Evolutionary conservation across 2,329 filamentous ascomycete species (phyloP).

Genomic region (Cytospora piceicola): DNA sequence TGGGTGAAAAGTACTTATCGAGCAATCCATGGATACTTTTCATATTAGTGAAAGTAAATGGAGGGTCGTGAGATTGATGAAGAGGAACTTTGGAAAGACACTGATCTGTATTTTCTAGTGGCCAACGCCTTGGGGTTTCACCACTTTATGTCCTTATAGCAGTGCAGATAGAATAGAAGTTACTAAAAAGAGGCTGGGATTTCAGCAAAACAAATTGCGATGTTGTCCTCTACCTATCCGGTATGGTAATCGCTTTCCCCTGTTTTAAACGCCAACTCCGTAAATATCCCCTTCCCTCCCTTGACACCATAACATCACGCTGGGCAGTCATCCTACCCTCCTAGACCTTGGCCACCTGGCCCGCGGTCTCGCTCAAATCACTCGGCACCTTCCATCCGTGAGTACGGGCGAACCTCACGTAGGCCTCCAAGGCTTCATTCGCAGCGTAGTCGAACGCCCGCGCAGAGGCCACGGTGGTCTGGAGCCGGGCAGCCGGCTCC

Average conservation of each 20-base stretch:
- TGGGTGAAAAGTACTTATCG: no score
- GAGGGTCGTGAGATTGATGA: no score
- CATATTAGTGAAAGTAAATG: no score
- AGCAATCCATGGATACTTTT: no score
- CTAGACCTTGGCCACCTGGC: neutral
- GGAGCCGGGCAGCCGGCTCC: constrained; percentile 77
- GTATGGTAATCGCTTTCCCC: neutral
- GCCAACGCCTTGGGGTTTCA: no score
- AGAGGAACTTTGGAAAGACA: no score
- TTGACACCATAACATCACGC: neutral
- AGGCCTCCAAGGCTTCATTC: constrained; percentile 74
- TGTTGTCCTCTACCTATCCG: neutral
- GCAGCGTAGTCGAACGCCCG: constrained; percentile 62
- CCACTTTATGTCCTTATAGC: no score
- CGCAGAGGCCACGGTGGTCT: constrained; percentile 31
- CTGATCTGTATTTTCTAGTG: no score
- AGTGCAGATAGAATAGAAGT: neutral
- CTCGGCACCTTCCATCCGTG: constrained; percentile 77
- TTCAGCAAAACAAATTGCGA: neutral
- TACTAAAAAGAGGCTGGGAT: neutral
- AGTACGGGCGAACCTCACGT: constrained; percentile 64
- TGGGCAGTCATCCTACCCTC: neutral
- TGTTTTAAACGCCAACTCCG: neutral
- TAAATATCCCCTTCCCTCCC: no score
- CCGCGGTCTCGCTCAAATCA: constrained; percentile 58